Conservation (phyloP, 1,284 basidiomycete genomes). For the Cryptococcus sp. region DNA sequence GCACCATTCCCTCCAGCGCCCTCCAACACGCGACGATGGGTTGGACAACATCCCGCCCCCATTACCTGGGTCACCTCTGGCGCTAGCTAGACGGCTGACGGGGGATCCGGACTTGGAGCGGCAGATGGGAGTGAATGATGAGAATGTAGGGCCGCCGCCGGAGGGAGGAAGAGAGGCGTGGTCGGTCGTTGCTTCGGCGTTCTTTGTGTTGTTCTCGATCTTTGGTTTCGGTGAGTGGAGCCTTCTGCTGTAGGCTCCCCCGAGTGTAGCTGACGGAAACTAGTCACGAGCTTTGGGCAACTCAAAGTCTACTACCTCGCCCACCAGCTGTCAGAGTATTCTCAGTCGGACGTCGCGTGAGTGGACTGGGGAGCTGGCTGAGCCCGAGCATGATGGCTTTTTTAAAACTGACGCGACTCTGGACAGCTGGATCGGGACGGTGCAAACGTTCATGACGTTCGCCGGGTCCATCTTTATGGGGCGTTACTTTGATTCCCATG, state of each 20-base stretch:
- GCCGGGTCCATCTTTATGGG: slow-evolving; percentile 35
- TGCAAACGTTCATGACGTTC: slow-evolving; percentile 39
- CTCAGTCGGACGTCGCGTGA: slow-evolving; percentile 41
- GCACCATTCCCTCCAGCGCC: slow-evolving; percentile 9
- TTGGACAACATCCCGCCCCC: slow-evolving; percentile 31
- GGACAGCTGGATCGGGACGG: slow-evolving; percentile 40
- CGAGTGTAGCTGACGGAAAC: too few relatives aligned
- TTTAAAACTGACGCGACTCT: not conserved
- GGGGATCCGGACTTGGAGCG: slow-evolving; percentile 24
- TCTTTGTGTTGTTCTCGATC: slow-evolving; percentile 40
- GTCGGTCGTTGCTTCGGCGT: slow-evolving; percentile 36
- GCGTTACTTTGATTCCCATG: slow-evolving; percentile 46
- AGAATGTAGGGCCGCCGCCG: slow-evolving; percentile 39
- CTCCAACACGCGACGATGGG: slow-evolving; percentile 24
- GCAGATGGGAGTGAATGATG: slow-evolving; percentile 26
- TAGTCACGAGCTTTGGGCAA: slow-evolving; percentile 42
- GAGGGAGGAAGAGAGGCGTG: slow-evolving; percentile 47
- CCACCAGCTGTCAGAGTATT: slow-evolving; percentile 35
- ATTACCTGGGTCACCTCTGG: slow-evolving; percentile 17
- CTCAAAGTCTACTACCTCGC: slow-evolving; percentile 40
- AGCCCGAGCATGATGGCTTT: not conserved
- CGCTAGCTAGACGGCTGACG: slow-evolving; percentile 24
- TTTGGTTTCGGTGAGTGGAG: slow-evolving; percentile 43
- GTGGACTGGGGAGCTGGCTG: slow-evolving; percentile 5
- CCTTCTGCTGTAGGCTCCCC: not conserved